Evolutionary conservation across 2,329 filamentous ascomycete genomes (phyloP).

Genomic region (Xylariaceae sp.): DNA sequence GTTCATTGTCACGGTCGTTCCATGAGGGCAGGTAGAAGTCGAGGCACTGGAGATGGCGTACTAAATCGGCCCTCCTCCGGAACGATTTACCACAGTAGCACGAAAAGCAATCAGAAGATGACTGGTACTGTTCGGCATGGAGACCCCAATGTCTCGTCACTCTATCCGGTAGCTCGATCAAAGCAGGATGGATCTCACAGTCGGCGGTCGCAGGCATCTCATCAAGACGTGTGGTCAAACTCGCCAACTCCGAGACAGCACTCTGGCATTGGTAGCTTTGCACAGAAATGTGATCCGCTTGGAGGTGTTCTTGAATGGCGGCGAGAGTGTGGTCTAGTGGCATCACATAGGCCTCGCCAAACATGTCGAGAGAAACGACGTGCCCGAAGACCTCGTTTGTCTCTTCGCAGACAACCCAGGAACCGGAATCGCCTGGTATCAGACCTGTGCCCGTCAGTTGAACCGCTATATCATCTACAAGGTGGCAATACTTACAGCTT

Average conservation of each 20-base stretch:
- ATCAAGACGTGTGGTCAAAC: background rate
- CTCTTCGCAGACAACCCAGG: slow-evolving; percentile 6
- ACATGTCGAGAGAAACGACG: slow-evolving; percentile 11
- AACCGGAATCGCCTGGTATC: slow-evolving; percentile 8
- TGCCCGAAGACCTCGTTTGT: slow-evolving; percentile 13
- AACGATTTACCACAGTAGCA: no score
- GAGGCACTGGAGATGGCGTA: no score
- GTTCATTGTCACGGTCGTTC: no score
- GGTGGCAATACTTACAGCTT: slow-evolving; percentile 2
- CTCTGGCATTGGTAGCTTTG: background rate
- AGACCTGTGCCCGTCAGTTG: slow-evolving; percentile 3
- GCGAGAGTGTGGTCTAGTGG: slow-evolving; percentile 5
- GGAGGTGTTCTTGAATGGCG: slow-evolving; percentile 9
- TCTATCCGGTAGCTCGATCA: background rate
- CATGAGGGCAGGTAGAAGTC: no score
- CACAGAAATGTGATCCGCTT: slow-evolving; percentile 2
- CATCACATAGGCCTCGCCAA: slow-evolving; percentile 10
- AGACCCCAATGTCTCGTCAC: no score
- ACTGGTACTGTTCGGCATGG: no score
- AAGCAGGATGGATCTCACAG: background rate
- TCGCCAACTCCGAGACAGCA: background rate
- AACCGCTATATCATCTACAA: background rate
- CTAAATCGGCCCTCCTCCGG: no score
- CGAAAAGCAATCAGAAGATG: no score
- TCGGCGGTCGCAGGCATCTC: background rate